Evolutionary conservation across 257 asterid species (phyloP), one percentile per base, ranked within the genome.

Genomic region (Ballota nigra): DNA sequence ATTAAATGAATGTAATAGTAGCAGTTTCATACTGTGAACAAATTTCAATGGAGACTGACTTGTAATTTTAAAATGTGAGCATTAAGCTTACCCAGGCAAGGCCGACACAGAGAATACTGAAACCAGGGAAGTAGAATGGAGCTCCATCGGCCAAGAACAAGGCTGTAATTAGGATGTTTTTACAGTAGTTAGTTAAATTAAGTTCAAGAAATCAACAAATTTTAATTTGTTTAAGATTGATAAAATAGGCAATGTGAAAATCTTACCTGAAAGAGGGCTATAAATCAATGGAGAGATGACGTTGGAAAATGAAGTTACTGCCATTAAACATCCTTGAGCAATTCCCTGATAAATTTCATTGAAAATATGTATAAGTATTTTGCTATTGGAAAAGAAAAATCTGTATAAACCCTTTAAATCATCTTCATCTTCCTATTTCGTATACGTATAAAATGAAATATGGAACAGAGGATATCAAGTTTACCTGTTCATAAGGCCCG

Each of bases 81-180:
- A 3, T 7, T 8, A 11, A 5, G 56, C 93, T 86, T 86, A 92
- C 98, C 73, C 81, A 88, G 9, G 92, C 85, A 63, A 92, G 83
- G 18, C 93, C 93, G 11, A 95, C 91, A 65, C 96, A 86, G 31
- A 89, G 66, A 45, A 92, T 83, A 28, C 97, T 88, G 77, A 92
- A 90, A 47, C 98, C 98, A 0, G 98, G 98, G 87, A 86, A 92
- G 60, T 82, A 62, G 61, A 90, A 92, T 7, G 98, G 98, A 4
- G 98, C 87, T 13, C 69, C 65, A 0, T 84, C 93, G 0, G 97
- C 86, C 59, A 92, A 80, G 77, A 92, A 92, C 23, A 86, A 43
- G 67, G 98, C 98, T 88, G 85, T 11, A 57, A 49, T 51, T 18
- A 56, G 36, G 13, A 31, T 43, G 22, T 41, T 43, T 1, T n/a